Evolutionary conservation across 2,329 filamentous ascomycete genomes (phyloP), one percentile per base, ranked within the genome.

Genomic region (Fusarium neocosmosporiellum): DNA sequence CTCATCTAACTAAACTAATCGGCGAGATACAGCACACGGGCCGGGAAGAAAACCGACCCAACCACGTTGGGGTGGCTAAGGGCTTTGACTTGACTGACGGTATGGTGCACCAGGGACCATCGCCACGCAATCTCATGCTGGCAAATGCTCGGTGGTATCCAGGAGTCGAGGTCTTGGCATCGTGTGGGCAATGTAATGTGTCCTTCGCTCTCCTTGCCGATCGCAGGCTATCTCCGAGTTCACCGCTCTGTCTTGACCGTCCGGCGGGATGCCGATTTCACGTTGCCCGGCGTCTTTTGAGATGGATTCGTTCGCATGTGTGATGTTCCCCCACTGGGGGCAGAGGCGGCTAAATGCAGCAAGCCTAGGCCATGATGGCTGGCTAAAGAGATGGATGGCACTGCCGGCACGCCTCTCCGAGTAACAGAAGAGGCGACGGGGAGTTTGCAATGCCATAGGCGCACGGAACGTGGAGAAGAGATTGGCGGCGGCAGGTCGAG

Each of bases 341-440:
- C 37, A 59, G 55, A 27, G 9, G 36, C 69, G 66, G 67, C 33
- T 70, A 58, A 70, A 70, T 69, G 50, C 67, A 70, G 41, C 36
- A 54, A 29, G 41, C 41, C 41, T 43, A 48, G 65, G 53, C 27
- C 57, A 70, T 61, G 61, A 70, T 70, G 66, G 66, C 48, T 70
- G 66, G 66, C 48, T 69, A 65, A 65, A 59, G 29, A 29, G 68
- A 70, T 66, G 65, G 65, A 57, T 43, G 37, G 63, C 55, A 60
- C 31, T 33, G 34, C 66, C 66, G 68, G 67, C 53, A 59, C 65
- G 24, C 50, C 48, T 58, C 34, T 46, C 66, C 61, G 67, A 43
- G 22, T 13, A 55, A 27, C 33, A 68, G 24, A 27, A 14, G 11
- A 50, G 34, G 16, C 54, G n/a, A 43, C 31, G 27, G 61, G n/a